These are phyloP conservation scores for Termitomyces sp. DNA, from an alignment of 768 basidiomycete genomes.

Conservation along the genomic window DNA sequence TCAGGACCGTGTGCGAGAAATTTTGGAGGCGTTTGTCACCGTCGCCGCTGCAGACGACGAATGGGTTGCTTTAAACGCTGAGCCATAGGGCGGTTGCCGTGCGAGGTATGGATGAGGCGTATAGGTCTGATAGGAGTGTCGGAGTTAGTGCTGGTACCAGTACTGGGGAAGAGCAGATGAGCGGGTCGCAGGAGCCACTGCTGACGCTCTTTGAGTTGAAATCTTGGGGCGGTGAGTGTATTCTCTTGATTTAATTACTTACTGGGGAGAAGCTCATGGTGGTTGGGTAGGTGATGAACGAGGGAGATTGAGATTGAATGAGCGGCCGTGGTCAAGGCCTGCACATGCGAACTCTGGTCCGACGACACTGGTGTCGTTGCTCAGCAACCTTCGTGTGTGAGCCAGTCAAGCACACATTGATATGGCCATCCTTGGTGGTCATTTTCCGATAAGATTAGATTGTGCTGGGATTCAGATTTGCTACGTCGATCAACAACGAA, in stretches of 20 bases:
- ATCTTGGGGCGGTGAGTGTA: constrained; percentile 1
- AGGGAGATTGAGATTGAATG: background rate
- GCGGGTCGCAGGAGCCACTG: background rate
- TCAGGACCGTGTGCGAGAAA: background rate
- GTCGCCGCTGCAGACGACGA: background rate
- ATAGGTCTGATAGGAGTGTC: background rate
- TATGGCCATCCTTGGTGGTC: too few species aligned
- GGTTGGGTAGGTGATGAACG: background rate
- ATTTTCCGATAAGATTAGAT: background rate
- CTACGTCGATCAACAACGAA: background rate
- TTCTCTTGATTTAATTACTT: background rate
- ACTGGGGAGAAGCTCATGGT: background rate
- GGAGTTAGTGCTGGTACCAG: too few species aligned
- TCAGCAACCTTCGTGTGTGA: constrained; percentile 1
- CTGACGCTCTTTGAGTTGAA: background rate
- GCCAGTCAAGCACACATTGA: constrained; percentile 4
- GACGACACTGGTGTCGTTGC: background rate
- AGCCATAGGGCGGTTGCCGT: background rate
- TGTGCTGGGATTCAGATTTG: background rate
- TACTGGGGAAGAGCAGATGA: background rate
- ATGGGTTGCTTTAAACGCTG: background rate
- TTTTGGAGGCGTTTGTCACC: background rate
- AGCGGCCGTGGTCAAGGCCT: background rate
- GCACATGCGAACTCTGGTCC: background rate
- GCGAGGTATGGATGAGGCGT: background rate